phyloP scores from a whole-genome alignment of 169 alveolate genomes.

The Prorocentrum cordatum region DNA sequence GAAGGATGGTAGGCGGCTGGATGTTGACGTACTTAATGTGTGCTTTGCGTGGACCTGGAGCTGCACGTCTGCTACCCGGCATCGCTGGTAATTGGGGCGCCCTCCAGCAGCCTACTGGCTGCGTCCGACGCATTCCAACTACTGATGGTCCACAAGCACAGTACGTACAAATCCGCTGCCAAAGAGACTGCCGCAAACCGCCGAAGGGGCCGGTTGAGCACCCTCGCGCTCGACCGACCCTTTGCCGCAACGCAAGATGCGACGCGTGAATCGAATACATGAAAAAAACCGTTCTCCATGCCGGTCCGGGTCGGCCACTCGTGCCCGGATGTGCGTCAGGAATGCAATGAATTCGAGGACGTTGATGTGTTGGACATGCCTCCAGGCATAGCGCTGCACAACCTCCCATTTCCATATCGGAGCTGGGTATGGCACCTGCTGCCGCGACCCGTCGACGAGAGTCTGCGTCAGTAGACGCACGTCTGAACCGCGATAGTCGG shows the following conservation, averaged over 20 bases:
- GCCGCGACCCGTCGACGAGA: neutral
- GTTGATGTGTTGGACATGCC: neutral
- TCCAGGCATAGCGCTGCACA: neutral
- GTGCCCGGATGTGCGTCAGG: neutral
- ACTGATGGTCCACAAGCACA: neutral
- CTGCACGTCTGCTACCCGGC: neutral
- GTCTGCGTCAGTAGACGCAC: neutral
- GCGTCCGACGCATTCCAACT: neutral
- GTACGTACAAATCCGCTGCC: neutral
- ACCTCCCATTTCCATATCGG: neutral
- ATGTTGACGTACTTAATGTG: neutral
- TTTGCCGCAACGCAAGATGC: neutral
- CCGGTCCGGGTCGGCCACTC: neutral
- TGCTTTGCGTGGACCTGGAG: neutral
- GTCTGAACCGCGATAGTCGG: neutral
- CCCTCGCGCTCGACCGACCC: neutral
- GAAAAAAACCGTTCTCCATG: neutral
- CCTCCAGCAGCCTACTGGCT: neutral
- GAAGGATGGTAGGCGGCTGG: neutral
- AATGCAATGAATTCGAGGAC: neutral
- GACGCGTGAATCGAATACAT: neutral
- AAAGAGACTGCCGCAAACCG: neutral
- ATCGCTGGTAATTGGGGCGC: neutral
- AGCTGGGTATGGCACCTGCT: neutral
- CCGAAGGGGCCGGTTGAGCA: neutral